Evolutionary conservation across 805 yeast genomes (phyloP).

Genomic region (Trichomonascus vanleenenianus): DNA sequence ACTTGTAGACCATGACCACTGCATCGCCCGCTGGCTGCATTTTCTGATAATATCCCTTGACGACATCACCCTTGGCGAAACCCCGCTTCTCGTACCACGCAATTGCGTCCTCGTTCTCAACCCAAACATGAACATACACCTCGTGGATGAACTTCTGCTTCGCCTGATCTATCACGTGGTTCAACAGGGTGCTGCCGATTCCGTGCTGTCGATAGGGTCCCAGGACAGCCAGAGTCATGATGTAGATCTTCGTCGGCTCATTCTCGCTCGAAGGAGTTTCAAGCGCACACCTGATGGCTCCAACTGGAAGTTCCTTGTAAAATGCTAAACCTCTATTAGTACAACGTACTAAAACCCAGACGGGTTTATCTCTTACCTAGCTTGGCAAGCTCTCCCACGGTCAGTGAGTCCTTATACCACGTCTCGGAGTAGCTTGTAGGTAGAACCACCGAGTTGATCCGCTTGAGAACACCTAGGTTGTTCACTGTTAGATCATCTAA

Average conservation of each 20-base stretch:
- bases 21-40: slow-evolving; percentile 43
- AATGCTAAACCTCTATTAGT: slow-evolving; percentile 34
- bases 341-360: too few species aligned
- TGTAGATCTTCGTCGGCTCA: slow-evolving; percentile 49
- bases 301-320: slow-evolving; percentile 75
- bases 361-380: slow-evolving; percentile 29
- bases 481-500: slow-evolving; percentile 50
- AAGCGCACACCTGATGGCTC: slow-evolving; percentile 50
- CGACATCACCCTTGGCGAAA: slow-evolving; percentile 33
- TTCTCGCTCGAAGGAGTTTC: slow-evolving; percentile 38
- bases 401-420: slow-evolving; percentile 44
- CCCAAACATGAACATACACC: slow-evolving; percentile 47
- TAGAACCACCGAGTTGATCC: slow-evolving; percentile 45
- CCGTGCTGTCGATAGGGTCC: slow-evolving; percentile 54
- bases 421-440: slow-evolving; percentile 44
- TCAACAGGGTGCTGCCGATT: slow-evolving; percentile 52
- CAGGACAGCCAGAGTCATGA: slow-evolving; percentile 63
- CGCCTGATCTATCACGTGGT: slow-evolving; percentile 50
- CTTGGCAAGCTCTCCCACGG: slow-evolving; percentile 45
- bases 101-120: slow-evolving; percentile 34
- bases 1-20: slow-evolving; percentile 24
- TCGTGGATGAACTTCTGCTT: slow-evolving; percentile 46
- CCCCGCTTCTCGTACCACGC: slow-evolving; percentile 49
- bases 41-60: slow-evolving; percentile 40
- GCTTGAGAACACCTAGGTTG: slow-evolving; percentile 51